Conservation (phyloP, 1,139 yeast species). For the Lodderomyces orthopsilosis region DNA sequence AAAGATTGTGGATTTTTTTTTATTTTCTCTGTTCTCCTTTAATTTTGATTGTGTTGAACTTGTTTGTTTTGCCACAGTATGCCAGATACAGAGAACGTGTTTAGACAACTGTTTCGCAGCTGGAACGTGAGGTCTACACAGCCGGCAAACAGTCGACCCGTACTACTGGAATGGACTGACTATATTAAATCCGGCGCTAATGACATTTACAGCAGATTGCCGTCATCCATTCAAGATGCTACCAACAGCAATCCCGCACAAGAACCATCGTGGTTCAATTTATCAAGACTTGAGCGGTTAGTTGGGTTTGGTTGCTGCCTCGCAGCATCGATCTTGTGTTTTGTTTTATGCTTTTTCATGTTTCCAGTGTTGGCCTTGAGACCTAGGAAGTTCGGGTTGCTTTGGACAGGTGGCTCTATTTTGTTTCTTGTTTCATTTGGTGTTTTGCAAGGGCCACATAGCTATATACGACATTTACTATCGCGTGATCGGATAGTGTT, state of each 20-base stretch:
- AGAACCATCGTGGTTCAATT: conserved; percentile 54
- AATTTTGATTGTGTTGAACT: neutral
- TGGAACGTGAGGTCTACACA: conserved; percentile 31
- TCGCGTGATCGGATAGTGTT: conserved; percentile 78
- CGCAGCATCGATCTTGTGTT: conserved; percentile 73
- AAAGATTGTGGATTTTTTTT: neutral
- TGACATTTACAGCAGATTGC: conserved; percentile 40
- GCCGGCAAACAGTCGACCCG: conserved; percentile 19
- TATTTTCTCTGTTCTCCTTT: neutral
- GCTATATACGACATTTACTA: conserved; percentile 69
- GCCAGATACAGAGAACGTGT: conserved; percentile 38
- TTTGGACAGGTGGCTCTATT: conserved; percentile 92
- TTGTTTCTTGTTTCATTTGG: conserved; percentile 89
- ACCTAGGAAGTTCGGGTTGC: conserved; percentile 84
- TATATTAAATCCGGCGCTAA: conserved; percentile 43
- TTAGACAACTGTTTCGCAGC: conserved; percentile 41
- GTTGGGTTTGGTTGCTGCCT: conserved; percentile 77
- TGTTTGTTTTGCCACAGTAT: conserved; percentile 1
- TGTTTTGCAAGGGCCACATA: conserved; percentile 84
- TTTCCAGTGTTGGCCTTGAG: conserved; percentile 87
- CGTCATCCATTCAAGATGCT: conserved; percentile 24
- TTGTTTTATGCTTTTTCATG: conserved; percentile 74
- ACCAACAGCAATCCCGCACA: conserved; percentile 16
- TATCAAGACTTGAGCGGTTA: conserved; percentile 77
- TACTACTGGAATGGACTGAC: conserved; percentile 45